Evolutionary conservation across 2,329 filamentous ascomycete species (phyloP).

Genomic region (Chaetomium olivaceum): DNA sequence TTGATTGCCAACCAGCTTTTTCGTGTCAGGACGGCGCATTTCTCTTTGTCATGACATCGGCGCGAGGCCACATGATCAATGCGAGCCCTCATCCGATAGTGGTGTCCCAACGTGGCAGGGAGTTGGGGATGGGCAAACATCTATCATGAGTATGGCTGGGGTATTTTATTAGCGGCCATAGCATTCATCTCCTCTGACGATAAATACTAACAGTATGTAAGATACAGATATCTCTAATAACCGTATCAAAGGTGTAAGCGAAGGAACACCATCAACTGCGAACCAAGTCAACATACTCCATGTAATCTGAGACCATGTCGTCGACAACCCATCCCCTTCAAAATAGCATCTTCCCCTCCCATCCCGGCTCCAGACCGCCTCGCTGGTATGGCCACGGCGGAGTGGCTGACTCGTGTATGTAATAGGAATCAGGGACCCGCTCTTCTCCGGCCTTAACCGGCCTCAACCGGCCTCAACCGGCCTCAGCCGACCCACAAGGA

Average conservation of each 20-base stretch:
- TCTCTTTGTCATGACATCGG: conserved; percentile 32
- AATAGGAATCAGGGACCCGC: conserved; percentile 21
- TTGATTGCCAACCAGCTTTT: conserved; percentile 9
- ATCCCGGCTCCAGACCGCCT: neutral
- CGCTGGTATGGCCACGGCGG: neutral
- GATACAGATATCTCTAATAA: no score
- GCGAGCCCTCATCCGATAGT: neutral
- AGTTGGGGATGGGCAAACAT: neutral
- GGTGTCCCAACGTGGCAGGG: neutral
- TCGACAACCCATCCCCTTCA: neutral
- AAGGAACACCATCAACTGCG: neutral
- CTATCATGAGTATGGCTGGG: no score
- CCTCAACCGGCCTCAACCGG: conserved; percentile 35
- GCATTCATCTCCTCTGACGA: neutral
- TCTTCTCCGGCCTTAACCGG: conserved; percentile 32
- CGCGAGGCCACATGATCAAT: conserved; percentile 10
- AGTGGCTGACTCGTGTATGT: conserved; percentile 15
- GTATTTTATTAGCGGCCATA: neutral
- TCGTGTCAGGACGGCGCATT: conserved; percentile 14
- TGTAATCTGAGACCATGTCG: neutral
- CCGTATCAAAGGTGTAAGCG: neutral
- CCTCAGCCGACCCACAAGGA: conserved; percentile 29
- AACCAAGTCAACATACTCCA: neutral
- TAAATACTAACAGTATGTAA: neutral
- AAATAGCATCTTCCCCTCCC: neutral